Evolutionary conservation across 2,329 filamentous ascomycete species (phyloP).

Genomic region (Emergomyces pasteurianus): DNA sequence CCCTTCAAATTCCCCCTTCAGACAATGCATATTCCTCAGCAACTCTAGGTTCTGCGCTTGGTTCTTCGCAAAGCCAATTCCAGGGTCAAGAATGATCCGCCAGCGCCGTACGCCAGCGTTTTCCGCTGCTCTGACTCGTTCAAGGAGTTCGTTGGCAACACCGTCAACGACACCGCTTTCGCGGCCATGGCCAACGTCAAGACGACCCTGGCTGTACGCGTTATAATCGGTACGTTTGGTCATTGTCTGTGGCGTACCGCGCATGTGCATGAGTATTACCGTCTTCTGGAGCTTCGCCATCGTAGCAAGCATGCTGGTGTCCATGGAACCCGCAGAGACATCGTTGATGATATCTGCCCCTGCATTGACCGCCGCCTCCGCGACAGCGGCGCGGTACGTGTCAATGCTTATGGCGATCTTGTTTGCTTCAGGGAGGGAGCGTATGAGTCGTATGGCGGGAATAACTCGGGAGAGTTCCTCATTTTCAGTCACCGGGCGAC

Average conservation of each 20-base stretch:
- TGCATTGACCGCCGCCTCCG: conserved; percentile 58
- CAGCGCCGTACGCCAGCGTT: conserved; percentile 74
- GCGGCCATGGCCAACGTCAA: background rate
- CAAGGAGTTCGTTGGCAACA: conserved; percentile 55
- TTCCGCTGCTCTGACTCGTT: conserved; percentile 63
- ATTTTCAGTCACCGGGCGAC: conserved; percentile 52
- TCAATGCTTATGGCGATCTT: conserved; percentile 73
- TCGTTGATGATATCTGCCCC: conserved; percentile 95
- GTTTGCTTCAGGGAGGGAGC: conserved; percentile 49
- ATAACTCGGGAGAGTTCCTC: conserved; percentile 71
- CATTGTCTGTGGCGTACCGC: conserved; percentile 78
- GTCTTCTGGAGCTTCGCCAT: conserved; percentile 68
- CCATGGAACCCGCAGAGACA: conserved; percentile 70
- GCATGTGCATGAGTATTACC: conserved; percentile 86
- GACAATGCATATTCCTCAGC: conserved; percentile 47
- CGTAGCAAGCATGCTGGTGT: conserved; percentile 68
- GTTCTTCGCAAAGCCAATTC: conserved; percentile 86
- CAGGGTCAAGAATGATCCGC: conserved; percentile 90
- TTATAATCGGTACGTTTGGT: conserved; percentile 56
- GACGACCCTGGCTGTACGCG: conserved; percentile 13
- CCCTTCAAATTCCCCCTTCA: conserved; percentile 12
- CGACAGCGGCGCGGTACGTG: conserved; percentile 80
- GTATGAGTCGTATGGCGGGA: conserved; percentile 65
- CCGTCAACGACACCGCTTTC: conserved; percentile 47
- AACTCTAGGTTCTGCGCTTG: conserved; percentile 70